Evolutionary conservation across 805 yeast species (phyloP).

Genomic region (Starmerella stellata): DNA sequence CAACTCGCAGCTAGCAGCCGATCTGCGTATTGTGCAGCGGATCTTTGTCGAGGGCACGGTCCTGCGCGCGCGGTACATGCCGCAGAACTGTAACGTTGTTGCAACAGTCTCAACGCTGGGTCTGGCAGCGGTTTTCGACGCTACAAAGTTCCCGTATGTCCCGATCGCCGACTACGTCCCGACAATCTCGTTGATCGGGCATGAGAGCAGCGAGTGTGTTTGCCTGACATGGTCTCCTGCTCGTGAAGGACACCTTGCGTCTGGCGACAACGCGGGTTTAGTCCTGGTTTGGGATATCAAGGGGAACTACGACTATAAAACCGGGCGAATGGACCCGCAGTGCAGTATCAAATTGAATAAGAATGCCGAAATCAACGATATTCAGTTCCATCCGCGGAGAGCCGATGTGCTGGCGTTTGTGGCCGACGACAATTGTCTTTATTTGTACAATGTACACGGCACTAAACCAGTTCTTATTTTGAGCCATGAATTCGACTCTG

Average conservation of each 20-base stretch:
- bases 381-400: conserved; percentile 50
- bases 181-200: conserved; percentile 33
- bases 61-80: conserved; percentile 54
- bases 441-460: conserved; percentile 6
- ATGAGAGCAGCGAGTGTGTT: conserved; percentile 25
- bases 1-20: conserved; percentile 20
- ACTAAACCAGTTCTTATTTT: background rate
- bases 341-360: conserved; percentile 10
- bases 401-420: conserved; percentile 43
- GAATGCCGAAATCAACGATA: conserved; percentile 47
- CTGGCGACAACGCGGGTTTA: conserved; percentile 45
- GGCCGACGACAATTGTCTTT: conserved; percentile 36
- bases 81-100: conserved; percentile 70
- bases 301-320: conserved; percentile 21
- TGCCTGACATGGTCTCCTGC: conserved; percentile 60
- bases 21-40: conserved; percentile 33
- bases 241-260: conserved; percentile 41
- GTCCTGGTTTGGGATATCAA: conserved; percentile 53
- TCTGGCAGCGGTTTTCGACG: conserved; percentile 47
- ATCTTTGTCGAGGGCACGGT: conserved; percentile 58
- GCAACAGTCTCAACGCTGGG: conserved; percentile 58
- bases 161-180: conserved; percentile 29
- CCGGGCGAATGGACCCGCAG: conserved; percentile 12
- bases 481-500: conserved; percentile 2
- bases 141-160: conserved; percentile 57